A percentile compares a stretch with the other conserved stretches of the same genome.
These are phyloP conservation scores for Obelidium mucronatum DNA, from an alignment of 192 early-diverging fungal genomes.

Conservation along the genomic window DNA sequence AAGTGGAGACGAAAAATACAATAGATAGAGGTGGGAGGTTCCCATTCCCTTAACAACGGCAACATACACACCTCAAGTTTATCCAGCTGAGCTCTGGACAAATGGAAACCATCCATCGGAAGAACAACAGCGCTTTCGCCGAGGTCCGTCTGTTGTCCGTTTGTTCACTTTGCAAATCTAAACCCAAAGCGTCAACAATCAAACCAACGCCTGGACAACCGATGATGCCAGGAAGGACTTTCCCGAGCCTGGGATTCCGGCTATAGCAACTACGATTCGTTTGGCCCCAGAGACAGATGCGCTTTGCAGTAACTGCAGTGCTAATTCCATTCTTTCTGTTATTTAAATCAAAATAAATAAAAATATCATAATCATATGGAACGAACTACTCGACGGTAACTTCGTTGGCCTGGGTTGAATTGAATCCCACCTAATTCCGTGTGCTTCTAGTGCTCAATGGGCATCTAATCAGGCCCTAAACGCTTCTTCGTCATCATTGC, in stretches of 20 bases:
- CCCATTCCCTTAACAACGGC: too few species aligned
- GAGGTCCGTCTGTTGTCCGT: not conserved
- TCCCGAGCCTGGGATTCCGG: conserved; percentile 55
- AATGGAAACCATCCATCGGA: conserved; percentile 71
- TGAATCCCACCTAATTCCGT: not conserved
- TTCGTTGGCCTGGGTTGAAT: too few species aligned
- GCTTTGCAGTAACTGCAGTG: too few species aligned
- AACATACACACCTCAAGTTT: conserved; percentile 5
- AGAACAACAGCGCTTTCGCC: conserved; percentile 41
- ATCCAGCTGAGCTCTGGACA: conserved; percentile 41
- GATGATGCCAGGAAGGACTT: conserved; percentile 49
- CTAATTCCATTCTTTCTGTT: too few species aligned
- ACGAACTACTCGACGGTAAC: too few species aligned
- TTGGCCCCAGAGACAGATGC: not conserved
- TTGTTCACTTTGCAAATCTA: not conserved
- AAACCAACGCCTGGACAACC: too few species aligned
- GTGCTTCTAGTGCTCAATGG: not conserved
- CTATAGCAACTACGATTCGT: conserved; percentile 32
- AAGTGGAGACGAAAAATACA: not conserved
- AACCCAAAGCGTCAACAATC: not conserved
- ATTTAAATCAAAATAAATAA: too few species aligned
- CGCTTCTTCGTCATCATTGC: not conserved
- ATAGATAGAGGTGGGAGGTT: not conserved
- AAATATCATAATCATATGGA: too few species aligned
- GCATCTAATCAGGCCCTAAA: not conserved